phyloP scores from a whole-genome alignment of 2,329 filamentous ascomycete species.

The Curvularia verruculosa region DNA sequence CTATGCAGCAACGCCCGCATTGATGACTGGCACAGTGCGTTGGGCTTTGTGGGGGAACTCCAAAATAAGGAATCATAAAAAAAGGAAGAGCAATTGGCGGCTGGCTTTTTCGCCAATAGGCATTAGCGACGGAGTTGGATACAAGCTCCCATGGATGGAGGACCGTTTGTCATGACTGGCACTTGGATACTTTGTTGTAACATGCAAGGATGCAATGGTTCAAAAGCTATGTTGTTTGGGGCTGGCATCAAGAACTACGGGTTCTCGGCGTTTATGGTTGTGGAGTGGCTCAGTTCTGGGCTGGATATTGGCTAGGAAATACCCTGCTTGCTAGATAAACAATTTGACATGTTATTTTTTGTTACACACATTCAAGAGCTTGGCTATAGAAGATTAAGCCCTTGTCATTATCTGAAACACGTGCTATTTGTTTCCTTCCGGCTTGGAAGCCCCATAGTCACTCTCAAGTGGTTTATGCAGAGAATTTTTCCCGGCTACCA shows the following conservation, averaged over 20 bases:
- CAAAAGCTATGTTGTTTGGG: slow-evolving; percentile 3
- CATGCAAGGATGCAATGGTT: slow-evolving; percentile 7
- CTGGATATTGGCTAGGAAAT: slow-evolving; percentile 14
- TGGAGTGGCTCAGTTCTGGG: slow-evolving; percentile 5
- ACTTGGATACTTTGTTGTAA: slow-evolving; percentile 6
- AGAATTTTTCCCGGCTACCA: not conserved
- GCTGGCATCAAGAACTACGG: slow-evolving; percentile 6
- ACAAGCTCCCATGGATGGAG: not conserved
- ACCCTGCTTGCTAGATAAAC: slow-evolving; percentile 17
- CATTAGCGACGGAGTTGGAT: slow-evolving; percentile 2
- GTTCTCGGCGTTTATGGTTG: slow-evolving; percentile 11
- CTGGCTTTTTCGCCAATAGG: slow-evolving; percentile 3
- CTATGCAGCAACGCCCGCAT: slow-evolving; percentile 59
- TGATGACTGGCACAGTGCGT: slow-evolving; percentile 21
- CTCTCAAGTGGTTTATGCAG: not conserved
- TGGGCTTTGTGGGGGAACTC: not conserved
- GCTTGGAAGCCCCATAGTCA: not conserved
- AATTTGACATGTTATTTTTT: slow-evolving; percentile 5
- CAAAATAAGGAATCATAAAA: not conserved
- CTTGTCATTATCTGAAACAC: not conserved
- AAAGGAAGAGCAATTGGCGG: not conserved
- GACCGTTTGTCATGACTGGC: slow-evolving; percentile 12
- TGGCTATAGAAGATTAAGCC: not conserved
- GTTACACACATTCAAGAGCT: not conserved
- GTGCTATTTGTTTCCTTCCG: not conserved